Evolutionary conservation across 805 yeast species (phyloP).

Genomic region (Candida nitratophila): DNA sequence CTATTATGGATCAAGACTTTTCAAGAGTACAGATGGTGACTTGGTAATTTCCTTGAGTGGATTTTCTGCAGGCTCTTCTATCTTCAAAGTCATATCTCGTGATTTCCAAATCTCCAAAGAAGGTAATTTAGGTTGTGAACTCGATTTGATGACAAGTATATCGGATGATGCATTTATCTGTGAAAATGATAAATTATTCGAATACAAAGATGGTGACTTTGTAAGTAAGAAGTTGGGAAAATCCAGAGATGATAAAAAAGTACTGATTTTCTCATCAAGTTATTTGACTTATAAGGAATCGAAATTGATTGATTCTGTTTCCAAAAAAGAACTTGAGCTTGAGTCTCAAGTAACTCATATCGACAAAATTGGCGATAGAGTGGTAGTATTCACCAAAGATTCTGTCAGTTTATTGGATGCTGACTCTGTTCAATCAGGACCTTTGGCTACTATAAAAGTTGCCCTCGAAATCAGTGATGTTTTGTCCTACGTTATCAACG

Average conservation of each 20-base stretch:
- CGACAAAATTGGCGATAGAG: neutral
- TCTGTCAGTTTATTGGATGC: conserved; percentile 15
- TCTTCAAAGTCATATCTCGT: too few species aligned
- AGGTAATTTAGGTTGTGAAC: neutral
- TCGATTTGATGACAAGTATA: neutral
- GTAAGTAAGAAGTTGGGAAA: conserved; percentile 2
- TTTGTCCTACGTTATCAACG: too few species aligned
- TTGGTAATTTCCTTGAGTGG: neutral
- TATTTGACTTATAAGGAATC: neutral
- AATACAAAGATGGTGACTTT: conserved; percentile 5
- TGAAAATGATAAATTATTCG: conserved; percentile 7
- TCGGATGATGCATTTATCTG: conserved; percentile 9
- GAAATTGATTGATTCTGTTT: neutral
- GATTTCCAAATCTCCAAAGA: too few species aligned
- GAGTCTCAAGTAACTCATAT: neutral
- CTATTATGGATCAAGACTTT: neutral
- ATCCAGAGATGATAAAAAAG: neutral
- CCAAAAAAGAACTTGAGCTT: neutral
- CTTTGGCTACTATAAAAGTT: conserved; percentile 1
- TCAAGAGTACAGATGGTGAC: neutral
- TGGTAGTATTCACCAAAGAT: conserved; percentile 10
- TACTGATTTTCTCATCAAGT: neutral
- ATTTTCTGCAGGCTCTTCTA: too few species aligned
- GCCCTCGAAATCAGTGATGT: conserved; percentile 14
- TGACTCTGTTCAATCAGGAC: conserved; percentile 1